Base-by-base conservation (phyloP, 306 rosid species). In the Glycyrrhiza uralensis region DNA sequence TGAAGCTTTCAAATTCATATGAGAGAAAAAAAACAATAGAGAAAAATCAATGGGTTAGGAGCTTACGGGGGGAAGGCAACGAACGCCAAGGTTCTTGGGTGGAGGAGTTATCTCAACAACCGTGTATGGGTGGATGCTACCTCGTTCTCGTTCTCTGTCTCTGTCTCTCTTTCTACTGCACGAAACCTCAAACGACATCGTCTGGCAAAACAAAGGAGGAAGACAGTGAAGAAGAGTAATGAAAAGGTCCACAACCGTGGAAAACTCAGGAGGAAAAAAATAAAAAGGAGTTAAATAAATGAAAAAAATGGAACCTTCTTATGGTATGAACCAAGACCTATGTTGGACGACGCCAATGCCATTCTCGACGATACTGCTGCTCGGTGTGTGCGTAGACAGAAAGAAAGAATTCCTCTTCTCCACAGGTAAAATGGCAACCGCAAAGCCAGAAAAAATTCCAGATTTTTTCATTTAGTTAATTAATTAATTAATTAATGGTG, bases 31-130 rank as follows among this genome's bases (percentile, higher is more conserved):
- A 2, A 1, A 11, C 39, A 57, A 59, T 7, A 29, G 17, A 9
- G 2, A 17, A n/a, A 51, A 59, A 44, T 10, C 0, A 54, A 22
- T 0, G 63, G 19, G 11, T 4, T 13, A 28, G 62, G 69, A 3
- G 74, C 96, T 80, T 81, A 93, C 98, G 13, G 96, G 82, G 17
- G 96, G 88, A 10, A 93, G 75, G 87, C 96, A 89, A 74, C 98
- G 98, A 80, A 90, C 81, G 57, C 98, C 97, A 12, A 91, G 96
- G 81, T 49, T 78, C 82, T 85, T 93, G 69, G 98, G 98, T 7
- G 98, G 98, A 83, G 98, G 98, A 35, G 97, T 82, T 26, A 94
- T 94, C 81, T 94, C 98, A 57, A 91, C 75, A 4, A 94, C 98
- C 80, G 89, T 89, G 82, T 91, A 94, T 0, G 97, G 94, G 80